phyloP scores from a whole-genome alignment of 1,284 basidiomycete species.

The Ganoderma resinaceum region DNA sequence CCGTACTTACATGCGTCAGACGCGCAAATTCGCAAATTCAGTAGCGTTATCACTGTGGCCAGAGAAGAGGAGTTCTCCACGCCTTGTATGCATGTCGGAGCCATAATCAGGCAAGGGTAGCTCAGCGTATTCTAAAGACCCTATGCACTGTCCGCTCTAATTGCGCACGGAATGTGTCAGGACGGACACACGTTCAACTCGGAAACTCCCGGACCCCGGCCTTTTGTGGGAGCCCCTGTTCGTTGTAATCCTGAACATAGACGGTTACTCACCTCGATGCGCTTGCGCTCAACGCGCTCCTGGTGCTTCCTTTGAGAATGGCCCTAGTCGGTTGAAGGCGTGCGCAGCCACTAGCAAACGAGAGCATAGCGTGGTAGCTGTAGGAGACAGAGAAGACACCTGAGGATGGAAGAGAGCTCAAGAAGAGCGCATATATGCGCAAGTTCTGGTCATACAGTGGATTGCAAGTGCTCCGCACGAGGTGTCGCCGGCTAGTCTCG shows the following conservation, averaged over 20 bases:
- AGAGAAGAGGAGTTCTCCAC: not conserved
- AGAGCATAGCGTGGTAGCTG: conserved; percentile 3
- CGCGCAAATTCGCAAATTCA: not conserved
- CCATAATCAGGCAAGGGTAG: not conserved
- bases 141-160: not conserved
- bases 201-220: not conserved
- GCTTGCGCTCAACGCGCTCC: not conserved
- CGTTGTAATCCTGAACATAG: not conserved
- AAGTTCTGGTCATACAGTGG: not conserved
- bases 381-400: not conserved
- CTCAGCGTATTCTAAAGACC: not conserved
- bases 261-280: conserved; percentile 19
- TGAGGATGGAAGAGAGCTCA: not conserved
- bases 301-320: conserved; percentile 11
- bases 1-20: not conserved
- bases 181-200: not conserved
- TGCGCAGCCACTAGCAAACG: conserved; percentile 15
- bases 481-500: not conserved
- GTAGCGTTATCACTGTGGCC: not conserved
- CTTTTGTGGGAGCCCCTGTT: not conserved
- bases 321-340: conserved; percentile 15
- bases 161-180: not conserved
- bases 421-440: not conserved
- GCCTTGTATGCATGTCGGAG: not conserved
- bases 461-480: not conserved